These are phyloP conservation scores for Monosporozyma unispora DNA, from an alignment of 805 yeast species.

Conservation along the genomic window DNA sequence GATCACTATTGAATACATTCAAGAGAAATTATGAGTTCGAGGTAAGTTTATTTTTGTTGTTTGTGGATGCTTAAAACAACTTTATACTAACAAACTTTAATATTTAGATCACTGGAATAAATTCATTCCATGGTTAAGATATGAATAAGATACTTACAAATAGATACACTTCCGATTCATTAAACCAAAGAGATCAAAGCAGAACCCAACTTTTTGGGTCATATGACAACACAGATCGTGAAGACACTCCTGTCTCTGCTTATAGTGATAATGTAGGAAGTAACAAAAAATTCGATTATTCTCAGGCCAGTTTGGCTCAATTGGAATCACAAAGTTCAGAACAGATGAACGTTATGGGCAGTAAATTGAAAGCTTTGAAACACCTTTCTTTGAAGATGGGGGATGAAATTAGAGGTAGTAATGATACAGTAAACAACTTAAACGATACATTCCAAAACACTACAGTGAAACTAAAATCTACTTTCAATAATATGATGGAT, in stretches of 20 bases:
- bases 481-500: conserved; percentile 47
- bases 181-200: conserved; percentile 24
- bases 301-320: conserved; percentile 47
- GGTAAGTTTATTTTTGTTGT: conserved; percentile 4
- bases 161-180: background rate
- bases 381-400: conserved; percentile 52
- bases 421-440: conserved; percentile 36
- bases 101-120: background rate
- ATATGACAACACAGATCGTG: conserved; percentile 4
- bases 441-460: conserved; percentile 40
- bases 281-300: conserved; percentile 31
- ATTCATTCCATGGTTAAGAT: background rate
- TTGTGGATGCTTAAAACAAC: background rate
- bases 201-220: conserved; percentile 28
- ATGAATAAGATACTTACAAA: background rate
- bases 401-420: conserved; percentile 50
- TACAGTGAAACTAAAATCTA: conserved; percentile 39
- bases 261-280: conserved; percentile 26
- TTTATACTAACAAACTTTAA: background rate
- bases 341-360: conserved; percentile 44
- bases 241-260: conserved; percentile 31
- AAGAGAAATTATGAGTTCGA: conserved; percentile 5
- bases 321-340: conserved; percentile 62
- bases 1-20: background rate
- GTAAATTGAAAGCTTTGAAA: conserved; percentile 47